Evolutionary conservation across 495 filamentous ascomycete species (phyloP).

Genomic region (Xylaria grammica): DNA sequence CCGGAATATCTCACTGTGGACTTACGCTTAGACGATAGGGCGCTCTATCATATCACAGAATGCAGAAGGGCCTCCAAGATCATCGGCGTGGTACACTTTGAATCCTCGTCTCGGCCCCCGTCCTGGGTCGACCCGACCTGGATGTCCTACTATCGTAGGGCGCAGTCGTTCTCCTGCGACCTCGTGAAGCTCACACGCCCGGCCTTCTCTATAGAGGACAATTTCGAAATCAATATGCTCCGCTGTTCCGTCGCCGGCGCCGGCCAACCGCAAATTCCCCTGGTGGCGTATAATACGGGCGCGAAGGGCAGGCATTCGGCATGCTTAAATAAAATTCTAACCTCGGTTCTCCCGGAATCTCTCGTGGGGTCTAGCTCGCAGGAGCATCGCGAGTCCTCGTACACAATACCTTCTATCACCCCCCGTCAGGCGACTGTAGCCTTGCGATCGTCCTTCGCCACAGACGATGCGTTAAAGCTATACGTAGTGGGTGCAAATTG

Average conservation of each 20-base stretch:
- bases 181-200: constrained; percentile 64
- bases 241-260: constrained; percentile 47
- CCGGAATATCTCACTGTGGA: constrained; percentile 72
- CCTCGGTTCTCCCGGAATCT: constrained; percentile 63
- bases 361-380: constrained; percentile 39
- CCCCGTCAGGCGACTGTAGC: constrained; percentile 63
- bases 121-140: constrained; percentile 64
- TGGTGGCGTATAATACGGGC: constrained; percentile 74
- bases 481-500: constrained; percentile 74
- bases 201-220: constrained; percentile 60
- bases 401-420: constrained; percentile 53
- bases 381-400: constrained; percentile 19
- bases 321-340: constrained; percentile 70
- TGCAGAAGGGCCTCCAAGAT: constrained; percentile 67
- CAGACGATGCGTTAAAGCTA: constrained; percentile 65
- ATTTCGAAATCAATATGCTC: constrained; percentile 61
- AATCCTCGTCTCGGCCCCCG: constrained; percentile 40
- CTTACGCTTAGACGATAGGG: constrained; percentile 55
- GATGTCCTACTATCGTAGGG: constrained; percentile 59
- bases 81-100: constrained; percentile 61
- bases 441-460: constrained; percentile 56
- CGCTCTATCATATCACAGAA: constrained; percentile 53
- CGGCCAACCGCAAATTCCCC: constrained; percentile 50
- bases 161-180: constrained; percentile 64
- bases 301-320: constrained; percentile 65